Percentiles rank a stretch among this genome's conserved stretches.
Conservation (phyloP, 345 rosid species). For the Aethionema arabicum region DNA sequence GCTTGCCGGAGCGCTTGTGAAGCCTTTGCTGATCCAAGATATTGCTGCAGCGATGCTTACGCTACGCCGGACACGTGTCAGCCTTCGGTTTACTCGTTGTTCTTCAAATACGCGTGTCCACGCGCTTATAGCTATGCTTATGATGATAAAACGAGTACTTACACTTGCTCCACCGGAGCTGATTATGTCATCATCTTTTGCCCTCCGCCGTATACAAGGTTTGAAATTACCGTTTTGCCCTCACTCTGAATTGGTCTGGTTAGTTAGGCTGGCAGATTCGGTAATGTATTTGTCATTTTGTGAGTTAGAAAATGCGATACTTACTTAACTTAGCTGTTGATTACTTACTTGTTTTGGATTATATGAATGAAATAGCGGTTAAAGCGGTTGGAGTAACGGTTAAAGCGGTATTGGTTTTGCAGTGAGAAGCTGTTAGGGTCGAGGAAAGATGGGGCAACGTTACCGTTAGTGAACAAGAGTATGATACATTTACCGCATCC, state of each 20-base stretch:
- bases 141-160: slow-evolving; percentile 85
- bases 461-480: slow-evolving; percentile 82
- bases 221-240: slow-evolving; percentile 20
- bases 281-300: background rate
- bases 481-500: slow-evolving; percentile 51
- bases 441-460: slow-evolving; percentile 66
- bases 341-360: background rate
- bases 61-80: slow-evolving; percentile 77
- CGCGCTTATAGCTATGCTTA: slow-evolving; percentile 91
- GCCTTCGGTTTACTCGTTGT: slow-evolving; percentile 61
- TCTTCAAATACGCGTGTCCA: slow-evolving; percentile 84
- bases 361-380: background rate
- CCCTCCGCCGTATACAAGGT: slow-evolving; percentile 91
- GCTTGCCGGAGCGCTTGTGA: slow-evolving; percentile 95
- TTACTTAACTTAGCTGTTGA: background rate
- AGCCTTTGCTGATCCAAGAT: slow-evolving; percentile 68
- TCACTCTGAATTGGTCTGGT: too few species aligned
- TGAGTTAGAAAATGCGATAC: background rate
- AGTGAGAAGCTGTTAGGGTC: slow-evolving; percentile 70
- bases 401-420: slow-evolving; percentile 26
- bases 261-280: slow-evolving; percentile 5
- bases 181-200: slow-evolving; percentile 74
- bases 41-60: slow-evolving; percentile 74
- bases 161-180: slow-evolving; percentile 67
- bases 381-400: background rate